Evolutionary conservation across 306 rosid species (phyloP).

Genomic region (Quillaja saponaria): DNA sequence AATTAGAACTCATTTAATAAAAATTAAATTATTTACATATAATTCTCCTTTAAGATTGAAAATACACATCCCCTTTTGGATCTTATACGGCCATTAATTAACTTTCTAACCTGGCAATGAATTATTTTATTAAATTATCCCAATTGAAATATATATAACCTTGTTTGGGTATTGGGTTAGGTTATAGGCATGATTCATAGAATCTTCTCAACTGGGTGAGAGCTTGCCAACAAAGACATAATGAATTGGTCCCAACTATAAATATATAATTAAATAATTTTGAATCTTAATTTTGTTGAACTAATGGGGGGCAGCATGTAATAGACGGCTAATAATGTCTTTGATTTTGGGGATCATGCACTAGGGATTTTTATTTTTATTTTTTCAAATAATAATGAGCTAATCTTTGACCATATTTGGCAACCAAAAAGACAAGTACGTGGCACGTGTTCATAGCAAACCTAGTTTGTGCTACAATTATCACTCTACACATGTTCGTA

Average conservation of each 20-base stretch:
- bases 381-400: constrained; percentile 12
- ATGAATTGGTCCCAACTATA: constrained; percentile 35
- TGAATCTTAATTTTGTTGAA: constrained; percentile 45
- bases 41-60: too few relatives aligned
- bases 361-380: not conserved
- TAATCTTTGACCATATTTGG: constrained; percentile 38
- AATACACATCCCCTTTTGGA: too few relatives aligned
- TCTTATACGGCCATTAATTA: too few relatives aligned
- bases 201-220: constrained; percentile 35
- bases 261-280: too few relatives aligned
- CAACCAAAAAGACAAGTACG: constrained; percentile 3
- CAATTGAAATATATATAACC: constrained; percentile 26
- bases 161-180: constrained; percentile 44
- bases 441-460: constrained; percentile 37
- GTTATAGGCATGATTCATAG: constrained; percentile 50
- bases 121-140: constrained; percentile 6
- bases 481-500: constrained; percentile 17
- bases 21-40: too few relatives aligned
- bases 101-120: constrained; percentile 23
- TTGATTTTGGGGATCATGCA: constrained; percentile 4
- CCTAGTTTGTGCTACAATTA: constrained; percentile 2
- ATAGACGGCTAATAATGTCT: not conserved
- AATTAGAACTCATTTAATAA: too few relatives aligned
- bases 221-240: constrained; percentile 37
- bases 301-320: constrained; percentile 17